phyloP scores from a whole-genome alignment of 2,329 filamentous ascomycete genomes.

The Xylaria sp. region DNA sequence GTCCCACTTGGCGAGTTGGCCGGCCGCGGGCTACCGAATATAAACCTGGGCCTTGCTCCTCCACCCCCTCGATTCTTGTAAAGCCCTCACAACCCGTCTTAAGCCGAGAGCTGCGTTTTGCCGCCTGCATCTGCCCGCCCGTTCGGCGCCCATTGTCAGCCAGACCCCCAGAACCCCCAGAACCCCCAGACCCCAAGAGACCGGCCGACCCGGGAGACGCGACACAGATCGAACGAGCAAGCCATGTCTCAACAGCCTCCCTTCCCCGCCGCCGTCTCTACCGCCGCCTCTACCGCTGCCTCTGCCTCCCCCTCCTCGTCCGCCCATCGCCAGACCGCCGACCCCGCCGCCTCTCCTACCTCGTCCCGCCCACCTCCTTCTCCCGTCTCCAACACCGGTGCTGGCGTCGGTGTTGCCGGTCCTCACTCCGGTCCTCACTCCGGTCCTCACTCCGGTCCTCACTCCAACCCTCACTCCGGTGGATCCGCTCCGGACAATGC shows the following conservation, averaged over 20 bases:
- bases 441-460: not conserved
- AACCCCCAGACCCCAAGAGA: too few species aligned
- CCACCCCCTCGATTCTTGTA: slow-evolving; percentile 29
- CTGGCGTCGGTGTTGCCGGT: not conserved
- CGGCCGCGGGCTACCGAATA: slow-evolving; percentile 7
- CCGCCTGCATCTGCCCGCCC: slow-evolving; percentile 2
- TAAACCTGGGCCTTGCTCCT: slow-evolving; percentile 23
- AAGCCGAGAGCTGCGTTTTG: slow-evolving; percentile 40
- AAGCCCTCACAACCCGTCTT: slow-evolving; percentile 44
- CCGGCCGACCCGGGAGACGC: too few species aligned
- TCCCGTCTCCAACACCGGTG: not conserved
- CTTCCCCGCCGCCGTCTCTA: slow-evolving; percentile 12
- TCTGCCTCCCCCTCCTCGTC: slow-evolving; percentile 5
- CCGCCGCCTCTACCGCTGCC: not conserved
- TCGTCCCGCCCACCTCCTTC: slow-evolving; percentile 6
- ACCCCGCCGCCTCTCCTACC: not conserved
- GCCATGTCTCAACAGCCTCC: slow-evolving; percentile 21
- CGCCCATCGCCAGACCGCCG: slow-evolving; percentile 2
- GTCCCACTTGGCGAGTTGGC: slow-evolving; percentile 23
- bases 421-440: not conserved
- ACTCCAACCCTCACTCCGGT: too few species aligned
- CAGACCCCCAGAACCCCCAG: not conserved
- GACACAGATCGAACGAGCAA: slow-evolving; percentile 2
- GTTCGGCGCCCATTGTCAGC: not conserved
- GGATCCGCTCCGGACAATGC: too few species aligned